Base-by-base conservation (phyloP, 176 grass and related monocot genomes). In the Alloteropsis semialata region DNA sequence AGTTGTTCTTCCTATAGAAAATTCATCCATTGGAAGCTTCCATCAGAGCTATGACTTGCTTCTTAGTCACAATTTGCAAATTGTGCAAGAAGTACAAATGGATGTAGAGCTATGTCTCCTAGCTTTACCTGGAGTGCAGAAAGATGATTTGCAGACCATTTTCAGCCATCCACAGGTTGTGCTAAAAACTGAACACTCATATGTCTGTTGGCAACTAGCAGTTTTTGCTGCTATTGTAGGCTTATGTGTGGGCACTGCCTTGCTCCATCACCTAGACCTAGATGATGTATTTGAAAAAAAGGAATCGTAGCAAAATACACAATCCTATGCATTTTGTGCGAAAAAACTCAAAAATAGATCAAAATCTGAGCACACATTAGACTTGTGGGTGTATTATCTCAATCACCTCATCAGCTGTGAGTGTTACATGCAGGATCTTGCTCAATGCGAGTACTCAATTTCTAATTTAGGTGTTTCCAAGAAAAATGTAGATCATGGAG, bases 41-140 rank as follows among this genome's bases (percentile, higher is more conserved):
- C 89, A 89, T 76, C 55, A 78, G 65, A 94, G 88, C 43, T 91
- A 94, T 50, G 84, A 94, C 75, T 86, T 91, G 48, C 87, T 94
- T 74, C 82, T 89, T 10, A 72, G 72, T 74, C 89, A 94, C 51
- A 51, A 58, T 53, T 61, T 91, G 80, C 89, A 89, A 48, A 91
- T 91, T 86, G 81, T 94, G 49, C 85, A 75, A 81, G 92, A 94
- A 82, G 72, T 94, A 14, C 84, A 91, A 65, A 71, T 89, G 76
- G 25, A 67, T 55, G 49, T 89, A 46, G 77, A 91, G 57, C 71
- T 89, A 70, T 91, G 89, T 54, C 92, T 94, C 30, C 64, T 89
- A 58, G 89, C 89, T 68, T 81, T 87, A 21, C 89, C 92, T 28
- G 86, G 84, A 60, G 83, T 84, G 32, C 37, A 72, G 42, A 89